Percentiles rank a stretch among this genome's conserved stretches.
Evolutionary conservation across 202 grass and related monocot species (phyloP).

Genomic region (Carex arenaria): DNA sequence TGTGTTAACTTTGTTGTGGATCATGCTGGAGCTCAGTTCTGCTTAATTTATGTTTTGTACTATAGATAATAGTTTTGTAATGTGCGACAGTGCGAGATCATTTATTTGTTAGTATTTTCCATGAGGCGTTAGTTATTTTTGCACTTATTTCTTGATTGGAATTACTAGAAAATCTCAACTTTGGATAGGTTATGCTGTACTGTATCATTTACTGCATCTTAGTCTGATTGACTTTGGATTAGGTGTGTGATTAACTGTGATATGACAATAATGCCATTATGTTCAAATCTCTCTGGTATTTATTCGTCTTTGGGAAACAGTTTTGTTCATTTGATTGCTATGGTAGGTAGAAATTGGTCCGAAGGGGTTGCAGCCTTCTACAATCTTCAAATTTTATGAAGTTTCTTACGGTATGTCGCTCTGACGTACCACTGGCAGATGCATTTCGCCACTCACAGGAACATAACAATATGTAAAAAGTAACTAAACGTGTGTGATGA

Average conservation of each 20-base stretch:
- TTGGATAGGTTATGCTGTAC: not conserved
- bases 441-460: not conserved
- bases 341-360: not conserved
- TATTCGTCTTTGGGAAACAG: not conserved
- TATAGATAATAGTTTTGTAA: slow-evolving; percentile 16
- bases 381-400: no score
- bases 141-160: not conserved
- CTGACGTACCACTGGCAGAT: no score
- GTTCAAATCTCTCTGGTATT: not conserved
- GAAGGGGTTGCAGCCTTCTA: not conserved
- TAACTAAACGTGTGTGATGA: no score
- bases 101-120: not conserved
- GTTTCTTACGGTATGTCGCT: no score
- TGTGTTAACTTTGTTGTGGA: not conserved
- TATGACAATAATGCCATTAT: not conserved
- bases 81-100: not conserved
- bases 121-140: not conserved
- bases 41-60: slow-evolving; percentile 20
- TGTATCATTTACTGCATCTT: not conserved
- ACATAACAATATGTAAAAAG: not conserved
- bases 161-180: not conserved
- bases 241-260: not conserved
- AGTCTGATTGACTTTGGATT: not conserved
- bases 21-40: not conserved
- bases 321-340: not conserved